Conservation (phyloP, 345 rosid species). For the Corymbia maculata region DNA sequence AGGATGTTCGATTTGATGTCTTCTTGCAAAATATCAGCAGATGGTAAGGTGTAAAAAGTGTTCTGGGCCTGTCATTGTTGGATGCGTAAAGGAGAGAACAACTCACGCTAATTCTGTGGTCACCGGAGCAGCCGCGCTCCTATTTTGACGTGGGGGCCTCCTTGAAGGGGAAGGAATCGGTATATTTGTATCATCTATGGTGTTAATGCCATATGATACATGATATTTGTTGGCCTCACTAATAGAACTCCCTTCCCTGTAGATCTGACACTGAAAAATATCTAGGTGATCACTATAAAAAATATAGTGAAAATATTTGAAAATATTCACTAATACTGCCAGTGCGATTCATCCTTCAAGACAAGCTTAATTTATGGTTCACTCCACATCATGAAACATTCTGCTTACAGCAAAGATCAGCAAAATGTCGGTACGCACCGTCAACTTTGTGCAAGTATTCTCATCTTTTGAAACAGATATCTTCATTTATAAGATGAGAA, state of each 20-base stretch:
- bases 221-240: neutral
- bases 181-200: neutral
- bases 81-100: neutral
- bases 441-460: neutral
- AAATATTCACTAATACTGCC: neutral
- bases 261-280: neutral
- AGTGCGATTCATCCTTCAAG: neutral
- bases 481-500: neutral
- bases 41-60: neutral
- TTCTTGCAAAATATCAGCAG: neutral
- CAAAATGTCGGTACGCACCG: neutral
- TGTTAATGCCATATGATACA: neutral
- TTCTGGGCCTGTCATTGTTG: neutral
- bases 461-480: neutral
- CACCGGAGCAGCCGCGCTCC: neutral
- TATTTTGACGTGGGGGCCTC: neutral
- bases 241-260: neutral
- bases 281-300: neutral
- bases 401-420: neutral
- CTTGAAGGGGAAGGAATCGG: neutral
- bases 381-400: neutral
- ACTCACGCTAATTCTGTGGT: neutral
- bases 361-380: neutral
- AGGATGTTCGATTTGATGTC: neutral
- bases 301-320: neutral